These are phyloP conservation scores for Isatis lusitanica DNA, from an alignment of 441 rosid genomes.

Conservation along the genomic window DNA sequence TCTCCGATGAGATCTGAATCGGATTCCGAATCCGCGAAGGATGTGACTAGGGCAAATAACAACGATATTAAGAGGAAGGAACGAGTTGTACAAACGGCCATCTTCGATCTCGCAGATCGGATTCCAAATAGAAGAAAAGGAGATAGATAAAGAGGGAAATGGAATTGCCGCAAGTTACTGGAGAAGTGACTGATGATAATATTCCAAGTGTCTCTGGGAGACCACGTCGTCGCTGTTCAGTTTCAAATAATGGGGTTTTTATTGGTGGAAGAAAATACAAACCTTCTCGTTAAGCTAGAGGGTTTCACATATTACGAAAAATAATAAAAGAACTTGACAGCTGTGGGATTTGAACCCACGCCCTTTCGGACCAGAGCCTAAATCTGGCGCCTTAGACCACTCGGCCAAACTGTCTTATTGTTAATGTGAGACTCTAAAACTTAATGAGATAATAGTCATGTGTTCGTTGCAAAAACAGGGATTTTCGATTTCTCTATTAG, in stretches of 20 bases:
- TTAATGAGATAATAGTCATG: too few relatives aligned
- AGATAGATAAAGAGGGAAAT: not conserved
- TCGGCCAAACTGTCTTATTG: constrained; percentile 77
- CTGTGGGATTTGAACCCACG: constrained; percentile 99
- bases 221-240: not conserved
- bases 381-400: constrained; percentile 99
- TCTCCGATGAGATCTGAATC: constrained; percentile 38
- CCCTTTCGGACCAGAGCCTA: constrained; percentile 99
- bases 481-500: not conserved
- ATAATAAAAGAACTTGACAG: constrained; percentile 38
- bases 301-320: not conserved
- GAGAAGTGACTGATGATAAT: not conserved
- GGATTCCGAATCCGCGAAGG: not conserved
- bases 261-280: not conserved
- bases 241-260: not conserved
- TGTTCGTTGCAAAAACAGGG: not conserved
- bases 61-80: not conserved
- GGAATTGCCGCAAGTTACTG: not conserved
- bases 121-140: not conserved
- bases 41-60: not conserved
- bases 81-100: constrained; percentile 29
- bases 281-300: not conserved
- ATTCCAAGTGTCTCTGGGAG: not conserved
- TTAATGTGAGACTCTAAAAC: accelerated
- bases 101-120: not conserved